Conservation (phyloP, 2,329 filamentous ascomycete genomes). For the Colletotrichum abscissum region DNA sequence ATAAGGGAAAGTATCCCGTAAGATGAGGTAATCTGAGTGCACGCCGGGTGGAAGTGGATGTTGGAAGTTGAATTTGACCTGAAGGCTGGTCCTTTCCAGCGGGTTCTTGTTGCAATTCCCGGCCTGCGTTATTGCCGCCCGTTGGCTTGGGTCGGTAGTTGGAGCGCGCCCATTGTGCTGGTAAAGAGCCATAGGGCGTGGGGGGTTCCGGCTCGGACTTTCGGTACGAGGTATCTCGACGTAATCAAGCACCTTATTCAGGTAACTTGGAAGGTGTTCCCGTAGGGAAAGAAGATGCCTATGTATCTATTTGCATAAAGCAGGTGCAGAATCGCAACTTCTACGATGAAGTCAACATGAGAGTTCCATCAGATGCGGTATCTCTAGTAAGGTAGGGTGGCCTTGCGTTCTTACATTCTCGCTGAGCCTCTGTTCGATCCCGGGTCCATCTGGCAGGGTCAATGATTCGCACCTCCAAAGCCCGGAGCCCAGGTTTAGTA, state of each 20-base stretch:
- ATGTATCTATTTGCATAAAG: no score
- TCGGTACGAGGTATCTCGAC: background rate
- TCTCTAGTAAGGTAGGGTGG: no score
- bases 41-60: background rate
- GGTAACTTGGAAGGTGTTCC: no score
- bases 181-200: background rate
- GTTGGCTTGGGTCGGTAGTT: constrained; percentile 7
- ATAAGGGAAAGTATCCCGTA: background rate
- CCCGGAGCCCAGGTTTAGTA: background rate
- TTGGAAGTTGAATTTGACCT: background rate
- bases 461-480: no score
- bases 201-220: background rate
- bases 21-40: background rate
- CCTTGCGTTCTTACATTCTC: no score
- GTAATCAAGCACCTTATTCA: background rate
- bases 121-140: background rate
- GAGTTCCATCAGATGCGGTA: no score
- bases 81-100: background rate
- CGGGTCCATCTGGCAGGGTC: no score
- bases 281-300: no score
- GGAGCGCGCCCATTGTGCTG: background rate
- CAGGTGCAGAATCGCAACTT: no score
- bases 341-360: no score
- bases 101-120: background rate
- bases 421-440: no score